Evolutionary conservation across 2,329 filamentous ascomycete genomes (phyloP).

Genomic region (Penicillium sp.): DNA sequence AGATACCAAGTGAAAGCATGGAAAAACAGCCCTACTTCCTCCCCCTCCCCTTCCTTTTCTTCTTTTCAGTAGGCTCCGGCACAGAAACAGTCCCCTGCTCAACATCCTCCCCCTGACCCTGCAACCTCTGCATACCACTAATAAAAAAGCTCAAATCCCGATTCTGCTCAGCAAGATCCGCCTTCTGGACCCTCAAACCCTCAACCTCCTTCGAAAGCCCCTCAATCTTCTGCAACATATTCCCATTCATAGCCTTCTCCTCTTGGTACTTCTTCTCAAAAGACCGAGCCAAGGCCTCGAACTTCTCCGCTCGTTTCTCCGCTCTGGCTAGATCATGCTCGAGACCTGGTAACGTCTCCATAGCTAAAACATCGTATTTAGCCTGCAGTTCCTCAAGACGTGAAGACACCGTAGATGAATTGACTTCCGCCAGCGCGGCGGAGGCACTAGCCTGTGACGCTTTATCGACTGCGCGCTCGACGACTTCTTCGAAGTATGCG

Average conservation of each 20-base stretch:
- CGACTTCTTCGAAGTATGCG: slow-evolving; percentile 87
- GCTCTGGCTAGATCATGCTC: slow-evolving; percentile 71
- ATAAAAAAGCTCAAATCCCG: slow-evolving; percentile 85
- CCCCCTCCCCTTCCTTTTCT: slow-evolving; percentile 36
- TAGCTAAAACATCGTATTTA: slow-evolving; percentile 52
- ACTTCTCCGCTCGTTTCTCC: slow-evolving; percentile 64
- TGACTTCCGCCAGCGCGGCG: slow-evolving; percentile 51
- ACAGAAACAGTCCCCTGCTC: slow-evolving; percentile 68
- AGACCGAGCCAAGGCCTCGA: slow-evolving; percentile 69
- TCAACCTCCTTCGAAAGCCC: slow-evolving; percentile 60
- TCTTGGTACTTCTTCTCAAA: slow-evolving; percentile 75
- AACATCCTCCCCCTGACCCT: slow-evolving; percentile 67
- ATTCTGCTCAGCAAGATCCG: slow-evolving; percentile 79
- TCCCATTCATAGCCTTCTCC: slow-evolving; percentile 79
- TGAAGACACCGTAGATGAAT: slow-evolving; percentile 61
- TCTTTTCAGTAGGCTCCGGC: slow-evolving; percentile 55
- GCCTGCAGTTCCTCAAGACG: slow-evolving; percentile 54
- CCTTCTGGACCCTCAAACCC: slow-evolving; percentile 58
- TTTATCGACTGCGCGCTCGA: slow-evolving; percentile 86
- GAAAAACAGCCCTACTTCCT: slow-evolving; percentile 10
- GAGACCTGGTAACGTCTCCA: slow-evolving; percentile 60
- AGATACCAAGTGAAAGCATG: too few species aligned
- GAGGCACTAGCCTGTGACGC: slow-evolving; percentile 67
- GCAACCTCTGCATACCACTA: slow-evolving; percentile 74
- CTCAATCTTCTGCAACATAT: slow-evolving; percentile 72